These are phyloP conservation scores for Annona squamosa DNA, from an alignment of 164 flowering plant species.

Conservation along the genomic window DNA sequence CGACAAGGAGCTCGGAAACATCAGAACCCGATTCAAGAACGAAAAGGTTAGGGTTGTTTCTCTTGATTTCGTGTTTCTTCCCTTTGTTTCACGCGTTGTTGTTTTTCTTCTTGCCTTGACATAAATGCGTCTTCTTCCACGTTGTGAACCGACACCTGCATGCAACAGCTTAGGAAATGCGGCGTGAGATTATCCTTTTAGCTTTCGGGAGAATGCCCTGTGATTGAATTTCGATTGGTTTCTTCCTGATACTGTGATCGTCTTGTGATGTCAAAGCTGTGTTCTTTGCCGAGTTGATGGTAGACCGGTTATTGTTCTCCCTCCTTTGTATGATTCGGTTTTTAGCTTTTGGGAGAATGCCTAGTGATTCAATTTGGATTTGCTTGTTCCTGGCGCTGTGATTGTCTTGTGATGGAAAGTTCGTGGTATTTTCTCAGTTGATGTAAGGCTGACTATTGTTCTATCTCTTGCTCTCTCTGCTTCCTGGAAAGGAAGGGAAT, in stretches of 20 bases:
- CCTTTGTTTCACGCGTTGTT: not conserved
- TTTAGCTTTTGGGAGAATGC: not conserved
- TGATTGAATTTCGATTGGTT: not conserved
- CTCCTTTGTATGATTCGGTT: too few species aligned
- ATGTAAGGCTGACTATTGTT: too few species aligned
- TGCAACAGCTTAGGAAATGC: not conserved
- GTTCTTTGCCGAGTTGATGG: not conserved
- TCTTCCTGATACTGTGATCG: not conserved
- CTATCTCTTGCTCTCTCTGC: too few species aligned
- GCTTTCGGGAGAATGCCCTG: not conserved
- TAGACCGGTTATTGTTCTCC: not conserved
- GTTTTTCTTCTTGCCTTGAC: not conserved
- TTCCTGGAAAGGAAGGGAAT: too few species aligned
- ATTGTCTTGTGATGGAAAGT: too few species aligned
- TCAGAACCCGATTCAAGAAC: constrained; percentile 78
- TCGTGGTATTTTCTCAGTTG: too few species aligned
- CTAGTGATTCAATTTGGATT: too few species aligned
- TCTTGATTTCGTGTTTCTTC: not conserved
- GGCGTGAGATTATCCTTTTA: not conserved
- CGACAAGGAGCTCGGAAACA: constrained; percentile 91
- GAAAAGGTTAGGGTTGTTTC: constrained; percentile 61
- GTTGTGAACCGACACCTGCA: too few species aligned
- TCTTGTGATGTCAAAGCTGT: not conserved
- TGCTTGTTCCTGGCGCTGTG: too few species aligned
- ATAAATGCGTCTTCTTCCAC: too few species aligned